These are phyloP conservation scores for Mrakia blollopis DNA, from an alignment of 768 basidiomycete species.

Conservation along the genomic window DNA sequence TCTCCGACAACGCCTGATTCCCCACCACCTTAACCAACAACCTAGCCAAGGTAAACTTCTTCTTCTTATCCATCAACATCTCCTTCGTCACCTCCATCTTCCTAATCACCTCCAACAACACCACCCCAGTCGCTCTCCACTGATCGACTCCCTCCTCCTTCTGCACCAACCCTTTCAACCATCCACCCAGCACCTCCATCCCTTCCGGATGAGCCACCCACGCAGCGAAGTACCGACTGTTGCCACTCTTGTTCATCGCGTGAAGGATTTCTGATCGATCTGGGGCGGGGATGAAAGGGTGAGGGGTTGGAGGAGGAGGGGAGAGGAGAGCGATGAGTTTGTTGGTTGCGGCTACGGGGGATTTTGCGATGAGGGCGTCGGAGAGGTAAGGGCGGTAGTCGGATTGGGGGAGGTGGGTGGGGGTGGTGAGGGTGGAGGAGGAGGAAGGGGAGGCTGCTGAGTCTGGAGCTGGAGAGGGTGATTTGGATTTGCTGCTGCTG, in stretches of 20 bases:
- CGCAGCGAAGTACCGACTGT: neutral
- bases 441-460: slow-evolving; percentile 52
- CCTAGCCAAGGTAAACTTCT: slow-evolving; percentile 39
- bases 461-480: slow-evolving; percentile 47
- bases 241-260: neutral
- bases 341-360: neutral
- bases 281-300: neutral
- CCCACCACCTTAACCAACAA: neutral
- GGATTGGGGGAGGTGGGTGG: slow-evolving; percentile 50
- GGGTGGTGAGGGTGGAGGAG: slow-evolving; percentile 42
- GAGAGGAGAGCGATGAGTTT: neutral
- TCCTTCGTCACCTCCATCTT: neutral
- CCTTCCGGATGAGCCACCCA: neutral
- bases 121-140: slow-evolving; percentile 1
- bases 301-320: neutral
- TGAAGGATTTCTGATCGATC: neutral
- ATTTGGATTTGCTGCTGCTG: slow-evolving; percentile 8
- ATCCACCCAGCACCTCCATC: neutral
- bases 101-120: neutral
- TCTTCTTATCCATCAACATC: slow-evolving; percentile 63
- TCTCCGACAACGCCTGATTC: neutral
- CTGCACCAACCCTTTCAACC: neutral
- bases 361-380: neutral
- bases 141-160: neutral
- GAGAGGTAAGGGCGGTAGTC: slow-evolving; percentile 49